phyloP scores from a whole-genome alignment of 768 basidiomycete species.

The Dacryopinax primogenitus region DNA sequence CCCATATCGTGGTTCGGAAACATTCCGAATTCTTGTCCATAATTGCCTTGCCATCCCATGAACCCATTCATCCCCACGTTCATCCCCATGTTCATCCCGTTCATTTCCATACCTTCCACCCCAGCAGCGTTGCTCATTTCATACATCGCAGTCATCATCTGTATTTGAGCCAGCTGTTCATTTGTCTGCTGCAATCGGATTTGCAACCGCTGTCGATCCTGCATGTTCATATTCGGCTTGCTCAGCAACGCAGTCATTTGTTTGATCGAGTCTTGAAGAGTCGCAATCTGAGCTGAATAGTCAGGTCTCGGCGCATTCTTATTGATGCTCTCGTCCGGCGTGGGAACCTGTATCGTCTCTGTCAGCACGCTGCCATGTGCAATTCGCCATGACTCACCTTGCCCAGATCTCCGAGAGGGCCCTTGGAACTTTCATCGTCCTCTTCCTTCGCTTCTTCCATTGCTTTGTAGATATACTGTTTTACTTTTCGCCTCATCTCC shows the following conservation, averaged over 20 bases:
- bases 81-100: slow-evolving; percentile 16
- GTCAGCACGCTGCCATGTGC: not conserved
- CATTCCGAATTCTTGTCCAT: slow-evolving; percentile 4
- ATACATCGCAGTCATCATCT: slow-evolving; percentile 45
- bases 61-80: slow-evolving; percentile 16
- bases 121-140: slow-evolving; percentile 16
- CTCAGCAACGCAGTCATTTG: slow-evolving; percentile 70
- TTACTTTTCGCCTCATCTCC: slow-evolving; percentile 60
- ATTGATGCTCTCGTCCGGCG: slow-evolving; percentile 22
- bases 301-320: slow-evolving; percentile 50
- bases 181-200: slow-evolving; percentile 72
- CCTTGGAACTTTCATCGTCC: slow-evolving; percentile 30
- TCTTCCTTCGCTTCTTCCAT: slow-evolving; percentile 56
- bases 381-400: slow-evolving; percentile 17
- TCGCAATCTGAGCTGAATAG: slow-evolving; percentile 38
- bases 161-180: slow-evolving; percentile 66
- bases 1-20: not conserved
- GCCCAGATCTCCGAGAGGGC: slow-evolving; percentile 13
- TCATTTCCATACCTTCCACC: slow-evolving; percentile 14
- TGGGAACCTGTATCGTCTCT: not conserved
- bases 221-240: slow-evolving; percentile 56
- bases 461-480: slow-evolving; percentile 67
- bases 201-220: slow-evolving; percentile 66
- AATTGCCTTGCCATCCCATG: slow-evolving; percentile 11
- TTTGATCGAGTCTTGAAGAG: slow-evolving; percentile 72